phyloP scores from a whole-genome alignment of 1,284 basidiomycete species.

The Ceratobasidium sp. region DNA sequence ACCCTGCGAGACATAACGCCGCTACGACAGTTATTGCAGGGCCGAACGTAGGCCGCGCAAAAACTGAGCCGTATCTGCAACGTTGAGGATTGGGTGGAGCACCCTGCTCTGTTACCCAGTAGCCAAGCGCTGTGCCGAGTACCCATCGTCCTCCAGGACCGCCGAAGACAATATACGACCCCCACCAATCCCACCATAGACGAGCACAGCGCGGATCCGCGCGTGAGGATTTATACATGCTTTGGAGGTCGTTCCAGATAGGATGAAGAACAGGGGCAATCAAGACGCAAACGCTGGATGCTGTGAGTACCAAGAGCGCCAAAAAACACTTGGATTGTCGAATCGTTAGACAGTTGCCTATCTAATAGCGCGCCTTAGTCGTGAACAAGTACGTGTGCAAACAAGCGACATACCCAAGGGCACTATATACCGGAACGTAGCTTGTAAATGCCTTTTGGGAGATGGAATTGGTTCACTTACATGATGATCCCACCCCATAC shows the following conservation, averaged over 20 bases:
- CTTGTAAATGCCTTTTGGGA: no score
- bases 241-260: conserved; percentile 57
- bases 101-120: conserved; percentile 56
- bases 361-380: conserved; percentile 53
- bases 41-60: conserved; percentile 14
- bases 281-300: conserved; percentile 57
- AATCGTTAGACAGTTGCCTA: conserved; percentile 66
- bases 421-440: conserved; percentile 52
- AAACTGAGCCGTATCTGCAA: conserved; percentile 57
- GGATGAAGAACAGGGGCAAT: conserved; percentile 57
- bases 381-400: neutral
- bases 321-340: conserved; percentile 62
- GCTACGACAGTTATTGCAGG: conserved; percentile 47
- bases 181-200: conserved; percentile 66
- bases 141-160: conserved; percentile 66
- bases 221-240: conserved; percentile 57
- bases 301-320: conserved; percentile 58
- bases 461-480: neutral
- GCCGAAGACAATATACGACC: conserved; percentile 66
- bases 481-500: conserved; percentile 68
- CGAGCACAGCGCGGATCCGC: conserved; percentile 56
- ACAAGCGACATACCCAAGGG: conserved; percentile 62
- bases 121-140: conserved; percentile 62
- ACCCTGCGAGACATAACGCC: conserved; percentile 58
- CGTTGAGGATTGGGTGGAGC: conserved; percentile 61